Conservation (phyloP, 345 rosid species). For the Salix udensis region DNA sequence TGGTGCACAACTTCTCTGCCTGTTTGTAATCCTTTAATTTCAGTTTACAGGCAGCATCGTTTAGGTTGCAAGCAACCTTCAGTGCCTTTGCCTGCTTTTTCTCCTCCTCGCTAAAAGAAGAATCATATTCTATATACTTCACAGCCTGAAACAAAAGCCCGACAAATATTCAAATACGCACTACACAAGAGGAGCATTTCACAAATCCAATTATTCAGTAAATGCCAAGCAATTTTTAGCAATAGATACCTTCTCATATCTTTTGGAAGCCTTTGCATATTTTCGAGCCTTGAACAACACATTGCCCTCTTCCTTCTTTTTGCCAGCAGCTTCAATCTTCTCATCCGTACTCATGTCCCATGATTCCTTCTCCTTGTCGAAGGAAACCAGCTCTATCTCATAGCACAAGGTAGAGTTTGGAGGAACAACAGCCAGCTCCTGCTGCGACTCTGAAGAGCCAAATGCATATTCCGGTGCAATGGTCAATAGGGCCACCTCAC, state of each 20-base stretch:
- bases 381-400: conserved; percentile 73
- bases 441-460: conserved; percentile 61
- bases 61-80: conserved; percentile 80
- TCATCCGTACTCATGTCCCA: conserved; percentile 94
- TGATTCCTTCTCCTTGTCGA: conserved; percentile 86
- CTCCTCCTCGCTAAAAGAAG: conserved; percentile 75
- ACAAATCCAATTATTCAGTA: too few species aligned
- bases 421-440: conserved; percentile 73
- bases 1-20: conserved; percentile 74
- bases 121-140: conserved; percentile 69
- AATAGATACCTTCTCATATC: conserved; percentile 76
- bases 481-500: conserved; percentile 69
- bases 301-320: conserved; percentile 96
- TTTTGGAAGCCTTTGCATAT: conserved; percentile 66
- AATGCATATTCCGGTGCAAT: conserved; percentile 83
- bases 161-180: neutral
- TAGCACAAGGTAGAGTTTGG: conserved; percentile 65
- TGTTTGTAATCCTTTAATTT: conserved; percentile 74
- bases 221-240: neutral
- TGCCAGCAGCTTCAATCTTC: conserved; percentile 83
- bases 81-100: conserved; percentile 71
- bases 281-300: conserved; percentile 71
- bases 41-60: conserved; percentile 84
- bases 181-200: too few species aligned
- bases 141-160: conserved; percentile 54